A percentile compares a stretch with the other conserved stretches of the same genome.
phyloP scores from a whole-genome alignment of 2,329 filamentous ascomycete genomes.

The Ophiostoma pallidulum region DNA sequence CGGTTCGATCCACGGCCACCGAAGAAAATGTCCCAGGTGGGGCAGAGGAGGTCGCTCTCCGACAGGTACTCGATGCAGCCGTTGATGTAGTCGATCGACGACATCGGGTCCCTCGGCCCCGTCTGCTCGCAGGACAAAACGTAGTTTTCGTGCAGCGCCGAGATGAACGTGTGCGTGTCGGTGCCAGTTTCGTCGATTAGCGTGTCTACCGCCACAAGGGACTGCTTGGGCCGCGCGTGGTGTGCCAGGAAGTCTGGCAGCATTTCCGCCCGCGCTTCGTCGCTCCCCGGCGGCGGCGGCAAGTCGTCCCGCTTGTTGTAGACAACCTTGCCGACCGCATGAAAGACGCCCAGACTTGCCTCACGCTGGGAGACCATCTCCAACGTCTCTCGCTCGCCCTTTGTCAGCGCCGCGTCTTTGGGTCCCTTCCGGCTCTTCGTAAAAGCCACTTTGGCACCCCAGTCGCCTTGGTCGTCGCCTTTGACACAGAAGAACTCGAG shows the following conservation, averaged over 20 bases:
- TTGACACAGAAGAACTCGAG: conserved; percentile 87
- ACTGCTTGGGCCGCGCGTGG: conserved; percentile 48
- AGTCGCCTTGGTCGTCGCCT: conserved; percentile 62
- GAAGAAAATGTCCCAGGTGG: conserved; percentile 61
- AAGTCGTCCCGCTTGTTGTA: conserved; percentile 80
- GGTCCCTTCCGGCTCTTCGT: conserved; percentile 55
- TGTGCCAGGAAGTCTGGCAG: conserved; percentile 52
- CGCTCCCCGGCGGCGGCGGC: conserved; percentile 27
- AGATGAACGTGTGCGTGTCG: conserved; percentile 51
- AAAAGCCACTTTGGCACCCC: conserved; percentile 65
- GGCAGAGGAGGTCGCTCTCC: conserved; percentile 74
- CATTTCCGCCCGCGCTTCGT: conserved; percentile 37
- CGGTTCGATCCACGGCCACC: conserved; percentile 37
- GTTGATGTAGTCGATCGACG: conserved; percentile 68
- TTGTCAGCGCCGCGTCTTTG: conserved; percentile 54
- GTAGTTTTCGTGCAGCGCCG: conserved; percentile 62
- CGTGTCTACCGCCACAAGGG: conserved; percentile 59
- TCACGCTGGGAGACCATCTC: conserved; percentile 79
- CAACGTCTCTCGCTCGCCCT: conserved; percentile 68
- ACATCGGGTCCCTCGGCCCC: conserved; percentile 39
- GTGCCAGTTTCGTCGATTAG: conserved; percentile 92
- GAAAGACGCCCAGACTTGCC: conserved; percentile 85
- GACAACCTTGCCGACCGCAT: conserved; percentile 89
- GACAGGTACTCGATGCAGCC: conserved; percentile 82
- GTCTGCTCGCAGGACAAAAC: conserved; percentile 65